Evolutionary conservation across 2,329 filamentous ascomycete genomes (phyloP).

Genomic region (Colletotrichum higginsianum): DNA sequence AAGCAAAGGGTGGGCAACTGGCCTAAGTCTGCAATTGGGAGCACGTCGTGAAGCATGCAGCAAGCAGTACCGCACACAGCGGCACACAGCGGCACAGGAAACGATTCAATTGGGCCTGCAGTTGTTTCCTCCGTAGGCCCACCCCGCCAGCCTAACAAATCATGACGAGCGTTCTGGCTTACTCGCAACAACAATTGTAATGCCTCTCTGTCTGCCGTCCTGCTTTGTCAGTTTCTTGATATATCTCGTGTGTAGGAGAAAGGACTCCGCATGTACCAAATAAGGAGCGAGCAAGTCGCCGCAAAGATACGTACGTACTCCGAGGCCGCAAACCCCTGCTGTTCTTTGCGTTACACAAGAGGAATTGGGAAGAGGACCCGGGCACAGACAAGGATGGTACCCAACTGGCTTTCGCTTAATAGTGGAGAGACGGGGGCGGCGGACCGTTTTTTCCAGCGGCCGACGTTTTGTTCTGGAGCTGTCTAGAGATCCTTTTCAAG

Average conservation of each 20-base stretch:
- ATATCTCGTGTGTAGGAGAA: not conserved
- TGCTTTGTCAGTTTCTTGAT: conserved; percentile 23
- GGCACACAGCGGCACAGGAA: conserved; percentile 4
- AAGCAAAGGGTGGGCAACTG: not conserved
- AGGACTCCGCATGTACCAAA: not conserved
- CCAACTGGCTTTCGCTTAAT: not conserved
- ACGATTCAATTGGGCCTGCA: conserved; percentile 1
- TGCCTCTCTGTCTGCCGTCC: not conserved
- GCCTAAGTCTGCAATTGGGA: too few relatives aligned
- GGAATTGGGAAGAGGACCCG: not conserved
- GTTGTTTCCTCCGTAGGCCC: not conserved
- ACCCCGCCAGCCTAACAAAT: not conserved
- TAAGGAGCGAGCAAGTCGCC: not conserved
- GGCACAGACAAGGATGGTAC: not conserved
- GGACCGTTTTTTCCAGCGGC: not conserved
- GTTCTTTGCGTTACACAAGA: conserved; percentile 13
- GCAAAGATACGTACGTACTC: not conserved
- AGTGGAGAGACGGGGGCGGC: not conserved
- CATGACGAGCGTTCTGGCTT: not conserved
- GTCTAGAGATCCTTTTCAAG: not conserved
- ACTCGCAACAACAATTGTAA: not conserved
- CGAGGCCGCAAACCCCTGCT: conserved; percentile 8
- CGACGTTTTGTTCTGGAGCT: conserved; percentile 15
- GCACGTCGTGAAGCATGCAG: too few relatives aligned
- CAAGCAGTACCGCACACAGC: not conserved